Percentiles rank a stretch among this genome's conserved stretches.
Conservation (phyloP, 345 rosid species). For the Mallotus nudiflorus region DNA sequence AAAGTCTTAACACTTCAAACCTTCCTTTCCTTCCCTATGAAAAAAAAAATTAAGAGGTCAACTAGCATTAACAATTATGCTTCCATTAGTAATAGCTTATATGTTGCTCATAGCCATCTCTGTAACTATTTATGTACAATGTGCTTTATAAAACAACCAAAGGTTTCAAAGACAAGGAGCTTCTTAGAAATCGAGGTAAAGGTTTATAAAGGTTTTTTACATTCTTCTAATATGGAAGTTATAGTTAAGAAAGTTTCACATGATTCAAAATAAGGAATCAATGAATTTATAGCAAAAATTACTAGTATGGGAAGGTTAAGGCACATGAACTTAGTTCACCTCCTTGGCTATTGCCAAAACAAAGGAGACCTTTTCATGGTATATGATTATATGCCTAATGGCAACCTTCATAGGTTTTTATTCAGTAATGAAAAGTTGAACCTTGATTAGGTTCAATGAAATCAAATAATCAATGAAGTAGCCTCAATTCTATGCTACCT, state of each 20-base stretch:
- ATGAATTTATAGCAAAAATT: slow-evolving; percentile 23
- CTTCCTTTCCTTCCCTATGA: slow-evolving; percentile 17
- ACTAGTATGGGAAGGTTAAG: slow-evolving; percentile 22
- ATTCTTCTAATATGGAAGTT: slow-evolving; percentile 5
- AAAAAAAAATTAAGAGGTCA: too few relatives aligned
- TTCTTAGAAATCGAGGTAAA: slow-evolving; percentile 16
- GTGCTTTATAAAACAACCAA: slow-evolving; percentile 18
- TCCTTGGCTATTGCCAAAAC: slow-evolving; percentile 20
- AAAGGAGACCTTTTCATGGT: slow-evolving; percentile 20
- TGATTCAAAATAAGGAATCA: slow-evolving; percentile 16
- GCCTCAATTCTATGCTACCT: slow-evolving; percentile 16
- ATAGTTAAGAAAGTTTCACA: slow-evolving; percentile 21
- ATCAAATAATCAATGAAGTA: slow-evolving; percentile 16
- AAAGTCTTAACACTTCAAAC: slow-evolving; percentile 8
- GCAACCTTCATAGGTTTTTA: slow-evolving; percentile 20
- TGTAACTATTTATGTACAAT: not conserved
- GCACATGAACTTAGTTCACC: slow-evolving; percentile 22
- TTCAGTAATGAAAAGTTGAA: not conserved
- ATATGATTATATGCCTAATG: slow-evolving; percentile 30
- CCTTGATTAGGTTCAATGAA: slow-evolving; percentile 10
- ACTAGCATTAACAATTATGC: not conserved
- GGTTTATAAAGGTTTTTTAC: slow-evolving; percentile 22
- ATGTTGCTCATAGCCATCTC: not conserved
- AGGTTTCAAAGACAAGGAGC: slow-evolving; percentile 15
- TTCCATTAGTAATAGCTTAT: not conserved